Conservation (phyloP, 441 rosid genomes). For the Brassica balearica region DNA sequence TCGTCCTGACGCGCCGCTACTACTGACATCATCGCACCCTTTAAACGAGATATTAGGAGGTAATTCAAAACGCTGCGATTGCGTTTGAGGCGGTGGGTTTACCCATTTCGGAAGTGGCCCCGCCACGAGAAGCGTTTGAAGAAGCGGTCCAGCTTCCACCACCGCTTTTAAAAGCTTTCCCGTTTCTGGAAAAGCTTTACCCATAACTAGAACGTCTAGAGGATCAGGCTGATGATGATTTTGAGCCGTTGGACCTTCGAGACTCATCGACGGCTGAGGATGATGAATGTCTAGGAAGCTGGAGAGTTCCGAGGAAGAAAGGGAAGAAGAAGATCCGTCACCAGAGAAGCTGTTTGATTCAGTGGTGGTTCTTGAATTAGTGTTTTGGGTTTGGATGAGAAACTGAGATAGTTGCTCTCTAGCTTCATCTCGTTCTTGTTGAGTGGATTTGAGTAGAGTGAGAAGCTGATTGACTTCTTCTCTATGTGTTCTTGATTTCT, state of each 20-base stretch:
- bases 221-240: conserved; percentile 30
- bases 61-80: conserved; percentile 36
- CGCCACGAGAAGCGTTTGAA: conserved; percentile 73
- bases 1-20: not conserved
- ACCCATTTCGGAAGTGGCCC: conserved; percentile 91
- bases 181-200: conserved; percentile 64
- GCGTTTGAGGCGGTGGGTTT: conserved; percentile 74
- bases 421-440: conserved; percentile 85
- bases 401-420: conserved; percentile 60
- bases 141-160: conserved; percentile 82
- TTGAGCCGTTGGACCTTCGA: conserved; percentile 45
- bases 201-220: conserved; percentile 59
- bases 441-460: conserved; percentile 58
- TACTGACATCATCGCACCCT: not conserved
- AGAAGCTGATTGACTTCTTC: conserved; percentile 56
- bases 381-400: conserved; percentile 37
- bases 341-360: conserved; percentile 67
- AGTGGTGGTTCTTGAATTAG: conserved; percentile 56
- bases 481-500: conserved; percentile 56
- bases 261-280: conserved; percentile 33
- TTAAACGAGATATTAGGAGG: conserved; percentile 45
- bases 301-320: conserved; percentile 75
- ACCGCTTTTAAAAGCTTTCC: conserved; percentile 86
- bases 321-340: conserved; percentile 59
- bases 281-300: conserved; percentile 47